Conservation (phyloP, 2,329 filamentous ascomycete species). For the Zymoseptoria ardabiliae region DNA sequence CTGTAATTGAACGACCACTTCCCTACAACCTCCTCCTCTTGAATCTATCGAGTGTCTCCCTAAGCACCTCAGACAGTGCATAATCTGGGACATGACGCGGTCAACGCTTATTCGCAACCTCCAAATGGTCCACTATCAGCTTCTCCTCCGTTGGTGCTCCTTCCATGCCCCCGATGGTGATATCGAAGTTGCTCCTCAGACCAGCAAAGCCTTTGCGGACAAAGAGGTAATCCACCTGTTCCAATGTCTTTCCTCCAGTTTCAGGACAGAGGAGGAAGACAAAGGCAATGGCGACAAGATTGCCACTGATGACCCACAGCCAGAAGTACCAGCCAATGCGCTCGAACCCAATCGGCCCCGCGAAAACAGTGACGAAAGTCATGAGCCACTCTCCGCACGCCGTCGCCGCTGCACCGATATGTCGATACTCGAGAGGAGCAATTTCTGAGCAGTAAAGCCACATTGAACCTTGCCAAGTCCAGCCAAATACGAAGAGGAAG, state of each 20-base stretch:
- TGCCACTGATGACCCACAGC: conserved; percentile 13
- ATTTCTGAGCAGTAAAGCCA: conserved; percentile 10
- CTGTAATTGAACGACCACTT: not conserved
- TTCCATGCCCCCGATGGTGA: conserved; percentile 11
- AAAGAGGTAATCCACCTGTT: conserved; percentile 12
- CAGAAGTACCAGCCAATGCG: conserved; percentile 12
- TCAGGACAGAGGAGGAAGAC: conserved; percentile 9
- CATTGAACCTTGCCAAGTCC: conserved; percentile 7
- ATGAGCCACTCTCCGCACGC: conserved; percentile 9
- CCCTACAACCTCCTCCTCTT: not conserved
- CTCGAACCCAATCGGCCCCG: conserved; percentile 4
- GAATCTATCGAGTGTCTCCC: not conserved
- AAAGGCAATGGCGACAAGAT: conserved; percentile 9
- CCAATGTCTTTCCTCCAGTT: conserved; percentile 11
- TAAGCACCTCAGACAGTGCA: not conserved
- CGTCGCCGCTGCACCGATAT: conserved; percentile 6
- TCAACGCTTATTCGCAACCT: not conserved
- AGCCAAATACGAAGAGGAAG: conserved; percentile 7
- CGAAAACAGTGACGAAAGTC: conserved; percentile 10
- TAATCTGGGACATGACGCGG: not conserved
- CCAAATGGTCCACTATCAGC: not conserved
- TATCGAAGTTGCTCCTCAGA: conserved; percentile 10
- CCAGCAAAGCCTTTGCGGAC: conserved; percentile 7
- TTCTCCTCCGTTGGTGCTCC: not conserved
- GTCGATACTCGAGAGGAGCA: conserved; percentile 9